Base-by-base conservation (phyloP, 2,329 filamentous ascomycete genomes). In the Colletotrichum destructivum region DNA sequence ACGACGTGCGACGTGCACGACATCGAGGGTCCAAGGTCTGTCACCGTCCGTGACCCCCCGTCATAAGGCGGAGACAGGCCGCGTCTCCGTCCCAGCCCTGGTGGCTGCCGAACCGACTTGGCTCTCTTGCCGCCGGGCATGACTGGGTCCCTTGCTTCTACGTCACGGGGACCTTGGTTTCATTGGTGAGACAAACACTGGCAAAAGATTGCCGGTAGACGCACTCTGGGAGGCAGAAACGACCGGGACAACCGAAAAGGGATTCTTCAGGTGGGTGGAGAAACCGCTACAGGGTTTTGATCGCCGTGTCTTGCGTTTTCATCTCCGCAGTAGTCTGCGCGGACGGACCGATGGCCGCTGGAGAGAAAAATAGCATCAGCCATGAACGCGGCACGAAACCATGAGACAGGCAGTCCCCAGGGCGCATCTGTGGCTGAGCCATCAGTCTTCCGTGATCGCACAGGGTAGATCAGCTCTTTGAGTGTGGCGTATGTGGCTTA, bases 401-500 rank as follows among this genome's bases (percentile, higher is more conserved):
- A 62, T 44, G n/a, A 54, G 59, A 47, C 54, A 71, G 65, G 65
- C 59, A 59, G 44, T 21, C n/a, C 69, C 57, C 13, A 26, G 38
- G 49, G 13, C 11, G 11, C 21, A 38, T 35, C 15, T 72, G 69
- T 72, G 69, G 69, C 69, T 72, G 52, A 64, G 69, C 56, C 69
- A 47, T 69, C 54, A 69, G 26, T 47, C 5, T 52, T 69, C 21
- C 66, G 54, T 54, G 46, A 64, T 63, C 40, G n/a, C 35, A 21
- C 18, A 35, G 18, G 38, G 52, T 9, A 40, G 31, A 40, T 64
- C 69, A 72, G 69, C 69, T 55, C 31, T 23, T 9, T 4, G 12
- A 9, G 4, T 69, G 69, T 72, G 69, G 69, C 69, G 69, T 31
- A 9, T 64, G 69, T 72, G 69, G 69, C 69, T 72, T 52, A 59